Evolutionary conservation across 2,329 filamentous ascomycete genomes (phyloP).

Genomic region (Cercospora zeina): DNA sequence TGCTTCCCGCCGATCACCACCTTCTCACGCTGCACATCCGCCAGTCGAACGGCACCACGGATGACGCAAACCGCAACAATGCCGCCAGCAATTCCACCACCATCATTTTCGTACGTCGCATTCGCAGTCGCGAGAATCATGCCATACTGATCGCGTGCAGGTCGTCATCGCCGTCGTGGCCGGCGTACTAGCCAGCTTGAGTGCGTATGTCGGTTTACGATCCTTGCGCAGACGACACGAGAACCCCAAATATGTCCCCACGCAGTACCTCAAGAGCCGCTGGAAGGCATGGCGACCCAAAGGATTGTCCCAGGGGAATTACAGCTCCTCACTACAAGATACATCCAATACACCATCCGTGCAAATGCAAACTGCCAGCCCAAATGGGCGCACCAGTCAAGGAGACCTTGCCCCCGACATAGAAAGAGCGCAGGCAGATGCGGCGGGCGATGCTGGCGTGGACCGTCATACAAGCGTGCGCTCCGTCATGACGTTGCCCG

Average conservation of each 20-base stretch:
- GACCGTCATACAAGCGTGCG: slow-evolving; percentile 83
- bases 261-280: slow-evolving; percentile 38
- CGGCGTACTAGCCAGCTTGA: slow-evolving; percentile 17
- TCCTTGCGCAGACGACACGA: slow-evolving; percentile 28
- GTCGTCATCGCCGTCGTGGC: slow-evolving; percentile 25
- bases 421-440: slow-evolving; percentile 30
- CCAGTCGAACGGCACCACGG: slow-evolving; percentile 5
- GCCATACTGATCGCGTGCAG: slow-evolving; percentile 15
- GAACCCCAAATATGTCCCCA: slow-evolving; percentile 38
- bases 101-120: slow-evolving; percentile 19
- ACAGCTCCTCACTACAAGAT: slow-evolving; percentile 38
- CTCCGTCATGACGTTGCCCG: slow-evolving; percentile 90
- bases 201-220: slow-evolving; percentile 22
- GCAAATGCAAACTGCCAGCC: slow-evolving; percentile 31
- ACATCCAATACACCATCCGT: slow-evolving; percentile 31
- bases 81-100: slow-evolving; percentile 14
- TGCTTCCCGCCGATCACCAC: slow-evolving; percentile 21
- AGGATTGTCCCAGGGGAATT: slow-evolving; percentile 33
- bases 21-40: slow-evolving; percentile 1
- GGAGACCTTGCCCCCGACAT: slow-evolving; percentile 29
- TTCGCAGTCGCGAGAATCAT: neutral
- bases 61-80: slow-evolving; percentile 6
- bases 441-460: slow-evolving; percentile 50
- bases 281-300: slow-evolving; percentile 39
- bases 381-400: slow-evolving; percentile 31